A percentile compares a stretch with the other conserved stretches of the same genome.
phyloP scores from a whole-genome alignment of 2,329 filamentous ascomycete genomes.

The Nigrospora osmanthi region DNA sequence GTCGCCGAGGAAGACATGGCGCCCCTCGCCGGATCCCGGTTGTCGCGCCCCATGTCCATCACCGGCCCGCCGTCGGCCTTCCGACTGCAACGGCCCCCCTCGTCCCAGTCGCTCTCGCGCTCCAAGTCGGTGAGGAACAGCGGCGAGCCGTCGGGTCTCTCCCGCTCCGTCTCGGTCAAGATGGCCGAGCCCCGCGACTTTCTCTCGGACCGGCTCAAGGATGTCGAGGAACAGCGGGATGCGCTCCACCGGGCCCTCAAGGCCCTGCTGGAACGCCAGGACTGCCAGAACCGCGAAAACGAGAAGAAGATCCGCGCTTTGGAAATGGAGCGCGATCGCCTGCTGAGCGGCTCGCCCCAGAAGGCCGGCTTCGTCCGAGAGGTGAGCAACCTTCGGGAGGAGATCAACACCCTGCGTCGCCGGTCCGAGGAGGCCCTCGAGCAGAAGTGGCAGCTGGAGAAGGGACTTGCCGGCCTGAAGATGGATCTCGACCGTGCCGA shows the following conservation, averaged over 20 bases:
- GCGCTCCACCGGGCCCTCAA: constrained; percentile 83
- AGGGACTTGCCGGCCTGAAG: constrained; percentile 78
- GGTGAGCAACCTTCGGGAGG: constrained; percentile 69
- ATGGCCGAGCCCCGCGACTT: constrained; percentile 56
- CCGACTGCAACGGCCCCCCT: constrained; percentile 18
- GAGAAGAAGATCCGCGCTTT: constrained; percentile 71
- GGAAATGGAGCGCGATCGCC: constrained; percentile 70
- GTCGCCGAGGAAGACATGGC: constrained; percentile 23
- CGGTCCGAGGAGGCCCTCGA: constrained; percentile 90
- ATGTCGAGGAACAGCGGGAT: constrained; percentile 89
- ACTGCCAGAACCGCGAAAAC: constrained; percentile 76
- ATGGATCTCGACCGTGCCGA: constrained; percentile 96
- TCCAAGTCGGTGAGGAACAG: constrained; percentile 52
- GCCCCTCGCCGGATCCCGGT: constrained; percentile 21
- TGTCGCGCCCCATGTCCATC: constrained; percentile 33
- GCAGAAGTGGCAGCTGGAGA: constrained; percentile 94
- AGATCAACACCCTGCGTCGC: constrained; percentile 76
- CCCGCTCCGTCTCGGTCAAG: constrained; percentile 54
- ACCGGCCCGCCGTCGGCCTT: constrained; percentile 20
- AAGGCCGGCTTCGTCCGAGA: constrained; percentile 79
- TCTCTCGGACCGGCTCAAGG: constrained; percentile 74
- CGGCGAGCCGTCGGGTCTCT: constrained; percentile 28
- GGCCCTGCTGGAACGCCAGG: constrained; percentile 77
- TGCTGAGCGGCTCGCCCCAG: constrained; percentile 60
- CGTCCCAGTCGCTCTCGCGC: constrained; percentile 44